Evolutionary conservation across 768 basidiomycete species (phyloP).

Genomic region (Leccinum longicurvipes): DNA sequence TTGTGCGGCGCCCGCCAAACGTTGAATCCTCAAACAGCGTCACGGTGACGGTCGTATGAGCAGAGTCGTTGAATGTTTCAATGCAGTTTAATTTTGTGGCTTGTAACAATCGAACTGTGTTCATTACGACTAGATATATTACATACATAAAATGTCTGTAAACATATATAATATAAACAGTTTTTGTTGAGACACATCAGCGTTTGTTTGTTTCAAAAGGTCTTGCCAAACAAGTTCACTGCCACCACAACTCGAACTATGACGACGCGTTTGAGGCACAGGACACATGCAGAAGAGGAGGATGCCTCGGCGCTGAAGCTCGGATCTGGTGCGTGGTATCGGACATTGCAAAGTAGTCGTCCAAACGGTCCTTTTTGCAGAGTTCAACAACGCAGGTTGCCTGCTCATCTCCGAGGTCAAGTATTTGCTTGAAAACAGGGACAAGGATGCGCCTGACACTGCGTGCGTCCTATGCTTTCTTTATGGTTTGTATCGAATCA

Average conservation of each 20-base stretch:
- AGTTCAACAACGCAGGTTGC: conserved; percentile 91
- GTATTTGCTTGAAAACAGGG: conserved; percentile 81
- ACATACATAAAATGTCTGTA: conserved; percentile 33
- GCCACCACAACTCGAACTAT: conserved; percentile 49
- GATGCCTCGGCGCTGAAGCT: conserved; percentile 84
- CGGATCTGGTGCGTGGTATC: conserved; percentile 51
- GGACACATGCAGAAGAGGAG: conserved; percentile 71
- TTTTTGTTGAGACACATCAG: conserved; percentile 5
- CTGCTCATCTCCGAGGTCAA: conserved; percentile 91
- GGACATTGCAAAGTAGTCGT: background rate
- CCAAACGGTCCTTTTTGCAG: conserved; percentile 35
- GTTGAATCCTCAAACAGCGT: conserved; percentile 18
- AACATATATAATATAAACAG: conserved; percentile 34
- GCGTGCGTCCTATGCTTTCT: conserved; percentile 45
- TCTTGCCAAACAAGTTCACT: conserved; percentile 41
- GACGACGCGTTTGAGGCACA: conserved; percentile 59
- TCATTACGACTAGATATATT: conserved; percentile 32
- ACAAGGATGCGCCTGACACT: conserved; percentile 85
- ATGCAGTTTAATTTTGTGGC: conserved; percentile 26
- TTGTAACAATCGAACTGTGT: conserved; percentile 26
- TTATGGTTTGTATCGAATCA: background rate
- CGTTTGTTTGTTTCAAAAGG: conserved; percentile 28
- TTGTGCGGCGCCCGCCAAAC: background rate
- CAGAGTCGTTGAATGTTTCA: conserved; percentile 28
- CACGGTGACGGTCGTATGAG: conserved; percentile 3